Conservation (phyloP, 352 stramenopile genomes). For the Phytopythium aichiense region DNA sequence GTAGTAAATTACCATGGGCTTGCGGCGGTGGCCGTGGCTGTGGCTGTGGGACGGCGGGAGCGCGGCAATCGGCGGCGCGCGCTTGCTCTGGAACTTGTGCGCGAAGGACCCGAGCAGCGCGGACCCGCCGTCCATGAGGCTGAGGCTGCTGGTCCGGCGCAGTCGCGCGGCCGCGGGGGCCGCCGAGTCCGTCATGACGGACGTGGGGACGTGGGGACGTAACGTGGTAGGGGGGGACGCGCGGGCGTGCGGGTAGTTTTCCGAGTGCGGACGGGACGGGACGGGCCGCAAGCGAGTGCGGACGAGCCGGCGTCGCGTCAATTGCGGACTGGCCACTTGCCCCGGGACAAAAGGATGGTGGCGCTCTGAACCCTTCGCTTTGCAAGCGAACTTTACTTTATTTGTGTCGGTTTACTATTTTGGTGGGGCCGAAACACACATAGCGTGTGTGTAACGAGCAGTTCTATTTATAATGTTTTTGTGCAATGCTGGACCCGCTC, state of each 20-base stretch:
- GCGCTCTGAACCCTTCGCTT: background rate
- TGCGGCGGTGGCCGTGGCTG: slow-evolving; percentile 20
- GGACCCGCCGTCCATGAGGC: slow-evolving; percentile 10
- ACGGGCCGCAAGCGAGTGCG: background rate
- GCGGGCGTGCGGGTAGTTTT: background rate
- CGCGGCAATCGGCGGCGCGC: slow-evolving; percentile 3
- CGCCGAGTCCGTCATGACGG: slow-evolving; percentile 1
- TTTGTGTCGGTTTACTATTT: background rate
- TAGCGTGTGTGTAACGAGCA: background rate
- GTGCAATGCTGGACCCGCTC: background rate
- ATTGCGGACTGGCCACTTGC: background rate
- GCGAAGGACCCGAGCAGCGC: slow-evolving; percentile 12
- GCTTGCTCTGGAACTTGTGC: slow-evolving; percentile 19
- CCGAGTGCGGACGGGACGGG: background rate
- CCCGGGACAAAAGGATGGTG: background rate
- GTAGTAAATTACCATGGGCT: slow-evolving; percentile 37
- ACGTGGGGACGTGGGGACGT: background rate
- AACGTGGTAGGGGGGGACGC: background rate
- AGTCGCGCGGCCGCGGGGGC: background rate
- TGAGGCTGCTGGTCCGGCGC: slow-evolving; percentile 19
- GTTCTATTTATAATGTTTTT: slow-evolving; percentile 1
- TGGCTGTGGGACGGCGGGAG: slow-evolving; percentile 16
- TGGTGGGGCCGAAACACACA: background rate
- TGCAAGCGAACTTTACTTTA: background rate
- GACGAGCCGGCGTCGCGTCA: background rate